Percentiles rank a stretch among this genome's conserved stretches.
Conservation (phyloP, 2,329 filamentous ascomycete species). For the Phialocephala subalpina region DNA sequence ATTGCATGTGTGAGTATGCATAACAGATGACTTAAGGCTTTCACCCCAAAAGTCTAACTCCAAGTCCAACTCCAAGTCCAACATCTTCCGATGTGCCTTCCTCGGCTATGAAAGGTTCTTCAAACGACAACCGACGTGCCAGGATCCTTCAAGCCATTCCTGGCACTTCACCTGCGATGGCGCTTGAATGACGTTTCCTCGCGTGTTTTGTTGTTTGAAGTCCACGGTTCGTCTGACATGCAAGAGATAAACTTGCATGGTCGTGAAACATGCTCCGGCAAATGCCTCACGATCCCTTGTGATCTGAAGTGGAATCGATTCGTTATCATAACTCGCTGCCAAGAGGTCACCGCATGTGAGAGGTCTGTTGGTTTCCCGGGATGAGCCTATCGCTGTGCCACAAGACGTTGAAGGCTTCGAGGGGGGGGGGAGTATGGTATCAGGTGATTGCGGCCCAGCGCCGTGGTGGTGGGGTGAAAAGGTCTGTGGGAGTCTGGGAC, state of each 20-base stretch:
- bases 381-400: slow-evolving; percentile 4
- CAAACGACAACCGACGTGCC: background rate
- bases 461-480: slow-evolving; percentile 7
- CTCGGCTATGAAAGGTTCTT: background rate
- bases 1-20: slow-evolving; percentile 1
- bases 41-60: background rate
- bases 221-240: background rate
- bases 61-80: background rate
- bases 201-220: background rate
- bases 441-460: background rate
- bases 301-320: slow-evolving; percentile 1
- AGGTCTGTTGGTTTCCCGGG: background rate
- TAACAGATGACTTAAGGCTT: background rate
- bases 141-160: background rate
- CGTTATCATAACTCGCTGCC: slow-evolving; percentile 2
- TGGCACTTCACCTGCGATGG: slow-evolving; percentile 3
- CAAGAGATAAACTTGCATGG: slow-evolving; percentile 7
- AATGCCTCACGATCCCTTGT: background rate
- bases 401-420: background rate
- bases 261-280: background rate
- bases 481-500: background rate
- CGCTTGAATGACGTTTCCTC: background rate
- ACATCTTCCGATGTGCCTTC: background rate
- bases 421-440: background rate
- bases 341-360: slow-evolving; percentile 2